Conservation (phyloP, 345 rosid genomes). For the Salix suchowensis region DNA sequence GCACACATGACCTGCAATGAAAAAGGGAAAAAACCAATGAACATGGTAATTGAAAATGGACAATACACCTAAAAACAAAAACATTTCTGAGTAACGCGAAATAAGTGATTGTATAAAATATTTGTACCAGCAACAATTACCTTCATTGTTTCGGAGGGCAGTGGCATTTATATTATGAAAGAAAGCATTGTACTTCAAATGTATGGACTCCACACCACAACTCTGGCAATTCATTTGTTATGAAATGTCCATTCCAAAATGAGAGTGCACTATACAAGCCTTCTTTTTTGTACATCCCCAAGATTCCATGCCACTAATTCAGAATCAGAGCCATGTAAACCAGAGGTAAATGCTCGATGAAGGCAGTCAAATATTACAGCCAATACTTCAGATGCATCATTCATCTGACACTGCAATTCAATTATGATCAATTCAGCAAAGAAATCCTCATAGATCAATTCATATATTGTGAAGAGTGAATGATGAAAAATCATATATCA, state of each 20-base stretch:
- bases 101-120: not conserved
- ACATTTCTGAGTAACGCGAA: not conserved
- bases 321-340: constrained; percentile 52
- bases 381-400: constrained; percentile 97
- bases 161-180: constrained; percentile 91
- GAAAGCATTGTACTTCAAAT: constrained; percentile 83
- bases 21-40: constrained; percentile 10
- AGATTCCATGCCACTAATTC: constrained; percentile 52
- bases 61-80: not conserved
- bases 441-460: not conserved
- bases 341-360: constrained; percentile 70
- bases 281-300: constrained; percentile 77
- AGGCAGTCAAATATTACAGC: constrained; percentile 85
- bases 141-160: constrained; percentile 84
- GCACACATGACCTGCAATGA: constrained; percentile 53
- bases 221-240: constrained; percentile 73
- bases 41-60: not conserved
- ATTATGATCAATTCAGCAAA: constrained; percentile 16
- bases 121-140: constrained; percentile 30
- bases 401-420: constrained; percentile 88
- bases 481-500: not conserved
- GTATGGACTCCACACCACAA: constrained; percentile 83
- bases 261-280: constrained; percentile 75
- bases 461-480: not conserved
- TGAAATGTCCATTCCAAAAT: constrained; percentile 85